phyloP scores from a whole-genome alignment of 495 filamentous ascomycete genomes.

The Aspergillus leporis region DNA sequence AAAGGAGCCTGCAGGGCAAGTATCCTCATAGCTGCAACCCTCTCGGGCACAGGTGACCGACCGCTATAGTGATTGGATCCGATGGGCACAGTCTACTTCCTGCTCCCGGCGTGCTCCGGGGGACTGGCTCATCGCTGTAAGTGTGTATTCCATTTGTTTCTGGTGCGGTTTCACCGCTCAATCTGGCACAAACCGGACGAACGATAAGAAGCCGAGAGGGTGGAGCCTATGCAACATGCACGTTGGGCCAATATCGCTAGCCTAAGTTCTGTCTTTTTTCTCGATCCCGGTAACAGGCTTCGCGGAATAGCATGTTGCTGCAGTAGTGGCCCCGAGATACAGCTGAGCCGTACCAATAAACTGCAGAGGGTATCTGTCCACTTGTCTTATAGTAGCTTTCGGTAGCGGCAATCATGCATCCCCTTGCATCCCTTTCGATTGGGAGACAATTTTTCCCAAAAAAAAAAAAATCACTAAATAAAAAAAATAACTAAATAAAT shows the following conservation, averaged over 20 bases:
- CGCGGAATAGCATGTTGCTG: conserved; percentile 21
- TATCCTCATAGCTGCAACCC: background rate
- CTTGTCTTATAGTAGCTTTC: background rate
- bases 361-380: background rate
- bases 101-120: conserved; percentile 30
- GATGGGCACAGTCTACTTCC: conserved; percentile 17
- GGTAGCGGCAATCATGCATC: conserved; percentile 26
- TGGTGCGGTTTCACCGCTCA: conserved; percentile 28
- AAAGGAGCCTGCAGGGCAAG: conserved; percentile 1
- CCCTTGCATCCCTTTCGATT: conserved; percentile 24
- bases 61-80: conserved; percentile 18
- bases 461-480: background rate
- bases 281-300: conserved; percentile 12
- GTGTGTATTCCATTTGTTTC: conserved; percentile 18
- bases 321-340: conserved; percentile 23
- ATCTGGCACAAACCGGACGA: conserved; percentile 19
- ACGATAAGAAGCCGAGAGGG: conserved; percentile 27
- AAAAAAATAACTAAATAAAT: background rate
- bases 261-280: conserved; percentile 24
- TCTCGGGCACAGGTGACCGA: conserved; percentile 2
- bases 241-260: conserved; percentile 26
- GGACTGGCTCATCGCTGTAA: conserved; percentile 18
- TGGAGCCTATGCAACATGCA: conserved; percentile 25
- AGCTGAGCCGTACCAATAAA: conserved; percentile 15
- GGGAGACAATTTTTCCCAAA: background rate